Percentiles rank a stretch among this genome's conserved stretches.
These are phyloP conservation scores for Pseudonitzschia multistriata DNA, from an alignment of 108 stramenopile genomes.

Conservation along the genomic window DNA sequence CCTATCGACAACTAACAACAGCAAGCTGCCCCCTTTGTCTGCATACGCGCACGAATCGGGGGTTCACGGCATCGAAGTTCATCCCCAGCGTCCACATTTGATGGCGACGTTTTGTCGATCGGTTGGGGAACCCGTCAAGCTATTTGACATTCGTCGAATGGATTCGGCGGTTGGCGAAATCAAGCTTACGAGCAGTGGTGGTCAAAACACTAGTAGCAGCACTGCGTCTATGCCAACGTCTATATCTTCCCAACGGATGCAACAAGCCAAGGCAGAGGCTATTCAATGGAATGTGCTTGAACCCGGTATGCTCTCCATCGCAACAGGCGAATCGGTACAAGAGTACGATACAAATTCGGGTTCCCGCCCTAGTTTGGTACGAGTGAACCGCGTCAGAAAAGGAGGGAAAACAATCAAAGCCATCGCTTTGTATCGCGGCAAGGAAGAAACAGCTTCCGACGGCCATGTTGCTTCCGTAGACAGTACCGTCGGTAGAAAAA, in stretches of 20 bases:
- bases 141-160: conserved; percentile 61
- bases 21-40: conserved; percentile 48
- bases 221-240: conserved; percentile 25
- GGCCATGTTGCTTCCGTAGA: not conserved
- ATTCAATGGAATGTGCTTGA: conserved; percentile 48
- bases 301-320: conserved; percentile 48
- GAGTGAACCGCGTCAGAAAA: conserved; percentile 14
- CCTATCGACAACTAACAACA: conserved; percentile 44
- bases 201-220: conserved; percentile 6
- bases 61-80: conserved; percentile 71
- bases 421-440: conserved; percentile 34
- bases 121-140: conserved; percentile 17
- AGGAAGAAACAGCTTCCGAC: not conserved
- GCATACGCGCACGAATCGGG: conserved; percentile 63
- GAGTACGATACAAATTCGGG: conserved; percentile 60
- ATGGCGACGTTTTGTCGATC: conserved; percentile 18
- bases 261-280: conserved; percentile 42
- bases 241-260: not conserved
- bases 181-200: conserved; percentile 19
- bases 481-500: not conserved
- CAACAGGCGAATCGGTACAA: conserved; percentile 47
- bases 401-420: conserved; percentile 25
- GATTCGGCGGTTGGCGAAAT: conserved; percentile 68
- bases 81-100: conserved; percentile 35
- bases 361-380: conserved; percentile 44